Base-by-base conservation (phyloP, 2,329 filamentous ascomycete genomes). In the Scopulariopsis brevicaulis region DNA sequence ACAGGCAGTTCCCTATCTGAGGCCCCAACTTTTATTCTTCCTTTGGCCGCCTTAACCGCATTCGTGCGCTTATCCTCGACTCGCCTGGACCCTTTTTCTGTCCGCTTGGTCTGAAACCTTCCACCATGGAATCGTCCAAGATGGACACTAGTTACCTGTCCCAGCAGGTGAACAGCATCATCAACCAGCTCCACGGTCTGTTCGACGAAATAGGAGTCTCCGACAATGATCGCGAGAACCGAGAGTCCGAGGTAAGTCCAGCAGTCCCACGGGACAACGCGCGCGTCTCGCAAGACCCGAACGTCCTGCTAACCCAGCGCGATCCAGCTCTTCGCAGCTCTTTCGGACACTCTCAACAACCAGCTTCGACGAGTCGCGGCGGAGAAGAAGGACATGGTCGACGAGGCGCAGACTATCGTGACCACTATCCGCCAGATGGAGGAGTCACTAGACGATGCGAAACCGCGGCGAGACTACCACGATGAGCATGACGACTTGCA, bases 181-280 rank as follows among this genome's bases (percentile, higher is more conserved):
- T 97, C 70, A 84, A 84, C 71, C 91, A 96, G 74, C 82, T 99
- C 61, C 93, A 97, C 73, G 89, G 88, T 63, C 82, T 97, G 59
- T 99, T 96, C 68, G 94, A 99, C 71, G 93, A 99, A 70, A 99
- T 99, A 67, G 94, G 94, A 60, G 89, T 99, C n/a, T 84, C 93
- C 32, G 84, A 77, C 67, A 91, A 96, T 84, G 94, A 97, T 72
- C 88, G 94, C 67, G 91, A 97, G 69, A 80, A 83, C 55, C 82
- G 94, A 66, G 93, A 97, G 70, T 83, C 89, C 69, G 90, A 96
- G 84, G 92, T 95, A 76, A 68, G 80, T 55, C 60, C 60, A 57
- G 43, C 60, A 37, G 4, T 40, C 46, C 22, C 20, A 11, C 20
- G 2, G 5, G 7, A 11, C 46, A 24, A 11, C 12, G 46, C 20